These are phyloP conservation scores for Penicilliopsis zonata DNA, from an alignment of 495 filamentous ascomycete genomes.

Conservation along the genomic window DNA sequence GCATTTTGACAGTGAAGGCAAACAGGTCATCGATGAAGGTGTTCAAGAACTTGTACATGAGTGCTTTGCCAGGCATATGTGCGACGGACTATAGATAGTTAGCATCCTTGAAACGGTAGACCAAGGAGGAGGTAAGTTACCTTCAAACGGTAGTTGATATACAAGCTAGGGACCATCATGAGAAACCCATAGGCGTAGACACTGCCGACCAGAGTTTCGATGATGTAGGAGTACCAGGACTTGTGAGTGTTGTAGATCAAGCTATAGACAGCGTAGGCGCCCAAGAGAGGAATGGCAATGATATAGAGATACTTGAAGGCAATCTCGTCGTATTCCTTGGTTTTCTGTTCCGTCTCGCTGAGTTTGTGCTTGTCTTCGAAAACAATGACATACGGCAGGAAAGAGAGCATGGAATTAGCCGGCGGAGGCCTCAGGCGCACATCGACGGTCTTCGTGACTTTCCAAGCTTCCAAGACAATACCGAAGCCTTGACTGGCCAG, in stretches of 20 bases:
- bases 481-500: slow-evolving; percentile 85
- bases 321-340: slow-evolving; percentile 94
- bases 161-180: slow-evolving; percentile 97
- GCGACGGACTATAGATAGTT: slow-evolving; percentile 55
- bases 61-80: slow-evolving; percentile 90
- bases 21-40: slow-evolving; percentile 83
- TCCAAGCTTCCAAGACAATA: slow-evolving; percentile 94
- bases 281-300: slow-evolving; percentile 73
- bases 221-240: slow-evolving; percentile 92
- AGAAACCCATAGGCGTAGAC: slow-evolving; percentile 98
- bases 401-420: slow-evolving; percentile 49
- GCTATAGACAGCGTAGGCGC: slow-evolving; percentile 83
- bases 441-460: slow-evolving; percentile 93
- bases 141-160: slow-evolving; percentile 98
- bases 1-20: slow-evolving; percentile 99
- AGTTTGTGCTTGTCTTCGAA: slow-evolving; percentile 98
- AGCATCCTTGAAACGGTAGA: slow-evolving; percentile 5
- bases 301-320: slow-evolving; percentile 96
- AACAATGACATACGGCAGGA: slow-evolving; percentile 70
- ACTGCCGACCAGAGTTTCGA: slow-evolving; percentile 83
- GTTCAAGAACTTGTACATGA: slow-evolving; percentile 93
- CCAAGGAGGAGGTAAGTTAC: slow-evolving; percentile 14
- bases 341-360: slow-evolving; percentile 90
- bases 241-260: slow-evolving; percentile 92
- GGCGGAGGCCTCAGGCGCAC: slow-evolving; percentile 65